Percentiles rank a stretch among this genome's conserved stretches.
Evolutionary conservation across 2,329 filamentous ascomycete species (phyloP).

Genomic region (Penicillium sp.): DNA sequence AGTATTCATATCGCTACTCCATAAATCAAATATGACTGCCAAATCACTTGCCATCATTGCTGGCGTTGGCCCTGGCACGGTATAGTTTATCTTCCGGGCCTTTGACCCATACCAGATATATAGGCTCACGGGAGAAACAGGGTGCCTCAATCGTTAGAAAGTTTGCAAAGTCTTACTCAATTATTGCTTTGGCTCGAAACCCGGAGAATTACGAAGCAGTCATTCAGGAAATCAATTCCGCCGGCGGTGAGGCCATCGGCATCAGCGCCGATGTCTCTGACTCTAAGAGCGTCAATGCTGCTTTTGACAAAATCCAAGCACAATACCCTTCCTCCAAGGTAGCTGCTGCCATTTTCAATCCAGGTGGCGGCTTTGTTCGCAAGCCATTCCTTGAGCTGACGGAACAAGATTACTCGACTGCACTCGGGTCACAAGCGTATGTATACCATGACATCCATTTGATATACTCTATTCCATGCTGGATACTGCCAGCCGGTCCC

Average conservation of each 20-base stretch:
- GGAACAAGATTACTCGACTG: constrained; percentile 55
- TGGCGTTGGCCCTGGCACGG: constrained; percentile 49
- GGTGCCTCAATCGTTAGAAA: constrained; percentile 60
- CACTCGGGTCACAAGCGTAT: constrained; percentile 53
- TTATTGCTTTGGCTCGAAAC: constrained; percentile 60
- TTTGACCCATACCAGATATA: neutral
- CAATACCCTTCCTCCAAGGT: constrained; percentile 50
- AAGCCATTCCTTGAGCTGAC: constrained; percentile 63
- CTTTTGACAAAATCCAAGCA: constrained; percentile 55
- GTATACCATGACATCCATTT: constrained; percentile 11
- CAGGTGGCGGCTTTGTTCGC: constrained; percentile 55
- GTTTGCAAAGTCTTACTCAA: constrained; percentile 59
- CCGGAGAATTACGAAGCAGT: constrained; percentile 56
- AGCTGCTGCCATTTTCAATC: constrained; percentile 61
- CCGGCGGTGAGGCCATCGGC: constrained; percentile 59
- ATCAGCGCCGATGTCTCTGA: constrained; percentile 60
- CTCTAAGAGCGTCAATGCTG: constrained; percentile 51
- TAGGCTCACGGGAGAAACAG: constrained; percentile 43
- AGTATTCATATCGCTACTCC: neutral
- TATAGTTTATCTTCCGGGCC: constrained; percentile 19
- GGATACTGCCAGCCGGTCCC: neutral
- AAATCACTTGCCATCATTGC: constrained; percentile 49
- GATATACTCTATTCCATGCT: neutral
- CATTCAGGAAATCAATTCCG: constrained; percentile 59
- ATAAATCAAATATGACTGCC: constrained; percentile 27